Evolutionary conservation across 345 rosid species (phyloP), one percentile per base, ranked within the genome.

Genomic region (Rhodamnia rubescens): DNA sequence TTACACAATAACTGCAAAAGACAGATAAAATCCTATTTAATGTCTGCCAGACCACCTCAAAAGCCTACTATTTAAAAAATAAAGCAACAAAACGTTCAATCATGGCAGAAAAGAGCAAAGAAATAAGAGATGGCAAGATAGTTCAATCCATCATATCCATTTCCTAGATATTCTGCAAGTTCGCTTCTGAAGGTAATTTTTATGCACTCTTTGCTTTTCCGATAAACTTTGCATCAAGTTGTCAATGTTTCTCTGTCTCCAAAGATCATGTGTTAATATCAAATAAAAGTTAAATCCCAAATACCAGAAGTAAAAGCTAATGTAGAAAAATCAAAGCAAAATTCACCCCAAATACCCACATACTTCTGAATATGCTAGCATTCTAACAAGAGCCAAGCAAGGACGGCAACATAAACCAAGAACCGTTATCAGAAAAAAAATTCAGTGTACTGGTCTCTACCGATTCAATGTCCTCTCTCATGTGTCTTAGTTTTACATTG

Each of bases 391-490:
- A 69, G 20, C 78, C 47, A 69, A 36, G 18, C 47, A 69, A 69
- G 42, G 78, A 69, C 78, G 1, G 0, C 47, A 69, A 52, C 16
- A 29, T n/a, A 54, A 82, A 82, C 58, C 58, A 16, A 36, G 15
- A 22, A 82, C 44, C 5, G 2, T 51, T 44, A 40, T 11, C 44
- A 36, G n/a, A 81, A 83, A 83, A 56, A 18, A 55, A 44, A 83
- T 42, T 57, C n/a, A 56, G 27, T 57, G 52, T 36, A 32, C 64
- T 56, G 47, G 51, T 53, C 64, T 55, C 29, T 84, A 97, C 99
- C 90, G 99, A 97, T 84, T 94, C 98, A 89, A 97, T 96, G 84
- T 96, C 99, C 90, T 97, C 98, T 91, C 99, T 93, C 99, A 97
- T 97, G 87, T 97, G 99, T 91, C 99, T 95, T 85, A 97, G 96